phyloP scores from a whole-genome alignment of 805 yeast species.

The Candida pseudofarinosa region DNA sequence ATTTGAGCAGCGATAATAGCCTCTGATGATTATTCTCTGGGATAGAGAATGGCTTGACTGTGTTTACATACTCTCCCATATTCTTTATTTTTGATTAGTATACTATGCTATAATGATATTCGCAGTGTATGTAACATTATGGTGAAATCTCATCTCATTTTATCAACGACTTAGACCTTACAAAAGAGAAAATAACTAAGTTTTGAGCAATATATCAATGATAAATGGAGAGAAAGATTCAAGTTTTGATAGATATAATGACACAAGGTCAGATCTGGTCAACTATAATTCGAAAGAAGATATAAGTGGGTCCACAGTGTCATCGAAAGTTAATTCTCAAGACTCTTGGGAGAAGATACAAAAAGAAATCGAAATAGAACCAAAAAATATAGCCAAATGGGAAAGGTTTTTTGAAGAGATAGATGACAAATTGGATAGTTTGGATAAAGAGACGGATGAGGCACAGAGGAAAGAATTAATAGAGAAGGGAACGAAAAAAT shows the following conservation, averaged over 20 bases:
- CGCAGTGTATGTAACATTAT: background rate
- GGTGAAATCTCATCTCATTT: background rate
- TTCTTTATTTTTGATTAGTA: background rate
- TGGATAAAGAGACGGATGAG: conserved; percentile 7
- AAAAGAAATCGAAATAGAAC: conserved; percentile 9
- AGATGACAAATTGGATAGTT: conserved; percentile 17
- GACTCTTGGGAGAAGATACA: background rate
- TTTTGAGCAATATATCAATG: background rate
- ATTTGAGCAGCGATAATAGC: conserved; percentile 11
- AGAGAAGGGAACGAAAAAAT: conserved; percentile 11
- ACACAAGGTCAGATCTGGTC: background rate
- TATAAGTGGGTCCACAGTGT: background rate
- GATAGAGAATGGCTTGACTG: conserved; percentile 9
- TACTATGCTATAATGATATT: background rate
- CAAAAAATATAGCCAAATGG: conserved; percentile 37
- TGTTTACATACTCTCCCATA: conserved; percentile 1
- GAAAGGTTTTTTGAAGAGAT: conserved; percentile 31
- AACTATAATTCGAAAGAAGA: background rate
- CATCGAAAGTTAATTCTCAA: background rate
- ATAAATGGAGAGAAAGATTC: background rate
- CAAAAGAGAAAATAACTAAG: too few relatives aligned
- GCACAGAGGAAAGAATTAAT: conserved; percentile 16
- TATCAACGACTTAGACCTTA: background rate
- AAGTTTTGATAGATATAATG: background rate
- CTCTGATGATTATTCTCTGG: conserved; percentile 5